Base-by-base conservation (phyloP, 257 asterid species). In the Verbena officinalis region DNA sequence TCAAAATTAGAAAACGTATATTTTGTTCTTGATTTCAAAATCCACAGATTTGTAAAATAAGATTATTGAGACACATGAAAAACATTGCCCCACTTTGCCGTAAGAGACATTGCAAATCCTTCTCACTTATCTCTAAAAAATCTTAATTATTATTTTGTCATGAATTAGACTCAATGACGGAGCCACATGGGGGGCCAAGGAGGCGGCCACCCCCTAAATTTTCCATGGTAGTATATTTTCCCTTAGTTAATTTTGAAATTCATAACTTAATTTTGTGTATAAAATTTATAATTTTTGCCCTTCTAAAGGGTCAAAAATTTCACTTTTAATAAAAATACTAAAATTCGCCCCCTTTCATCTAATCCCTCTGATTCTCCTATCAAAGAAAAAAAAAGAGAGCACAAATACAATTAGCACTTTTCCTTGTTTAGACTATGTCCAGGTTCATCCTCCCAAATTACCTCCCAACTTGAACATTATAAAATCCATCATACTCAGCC, bases 381-480 rank as follows among this genome's bases (percentile, higher is more conserved):
- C n/a, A n/a, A n/a, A n/a, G n/a, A n/a, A n/a, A n/a, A n/a, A n/a
- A n/a, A n/a, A n/a, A n/a, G n/a, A n/a, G n/a, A n/a, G n/a, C n/a
- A n/a, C n/a, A n/a, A n/a, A 42, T 19, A 31, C 70, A 65, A 72
- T 51, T 57, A 45, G 69, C 9, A 68, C 45, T 55, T 12, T 30
- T 24, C 38, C 59, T 30, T 33, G 9, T n/a, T 11, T 19, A 13
- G 75, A 74, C 6, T 17, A 27, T 49, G 96, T 85, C 94, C 78
- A 83, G 80, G 62, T 85, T 78, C 94, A 85, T 80, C 84, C 87
- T 49, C 84, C 80, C 69, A 44, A 67, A 43, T 46, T 20, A 31
- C 43, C 56, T 15, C 59, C 48, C 43, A 9, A 44, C 27, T 34
- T 7, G 13, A 38, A 30, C 79, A 15, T 46, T 56, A 56, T 42